These are phyloP conservation scores for Fusarium sp. DNA, from an alignment of 2,329 filamentous ascomycete genomes.

Conservation along the genomic window DNA sequence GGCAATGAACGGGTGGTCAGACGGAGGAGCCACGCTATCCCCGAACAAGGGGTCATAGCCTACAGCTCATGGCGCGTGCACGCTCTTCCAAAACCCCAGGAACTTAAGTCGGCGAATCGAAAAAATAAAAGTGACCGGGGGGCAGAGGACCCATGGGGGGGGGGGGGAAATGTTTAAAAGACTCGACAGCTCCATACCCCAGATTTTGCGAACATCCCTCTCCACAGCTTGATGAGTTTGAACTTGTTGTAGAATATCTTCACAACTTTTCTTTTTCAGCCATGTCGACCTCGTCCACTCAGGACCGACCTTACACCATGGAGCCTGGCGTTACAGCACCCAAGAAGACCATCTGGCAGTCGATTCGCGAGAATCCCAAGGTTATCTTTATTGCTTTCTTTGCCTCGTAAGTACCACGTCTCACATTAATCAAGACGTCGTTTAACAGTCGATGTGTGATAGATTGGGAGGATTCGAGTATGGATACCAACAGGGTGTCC, in stretches of 20 bases:
- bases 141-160: constrained; percentile 8
- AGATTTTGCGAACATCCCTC: constrained; percentile 17
- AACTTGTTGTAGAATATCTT: not conserved
- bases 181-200: constrained; percentile 27
- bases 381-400: constrained; percentile 47
- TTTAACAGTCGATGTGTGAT: not conserved
- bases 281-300: constrained; percentile 23
- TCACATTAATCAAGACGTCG: not conserved
- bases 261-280: not conserved
- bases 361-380: constrained; percentile 38
- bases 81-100: constrained; percentile 22
- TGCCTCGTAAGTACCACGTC: constrained; percentile 40
- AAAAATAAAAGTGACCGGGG: not conserved
- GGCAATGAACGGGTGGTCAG: constrained; percentile 11
- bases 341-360: constrained; percentile 29
- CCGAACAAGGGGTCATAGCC: constrained; percentile 18
- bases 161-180: constrained; percentile 30
- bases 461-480: constrained; percentile 47
- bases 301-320: constrained; percentile 20
- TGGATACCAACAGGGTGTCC: constrained; percentile 64
- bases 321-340: constrained; percentile 6
- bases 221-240: constrained; percentile 19
- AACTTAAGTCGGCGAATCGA: constrained; percentile 4
- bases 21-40: not conserved
- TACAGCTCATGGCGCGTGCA: constrained; percentile 1